Percentiles rank a stretch among this genome's conserved stretches.
Evolutionary conservation across 139 green algal genomes (phyloP).

Genomic region (Chlorella sorokiniana): DNA sequence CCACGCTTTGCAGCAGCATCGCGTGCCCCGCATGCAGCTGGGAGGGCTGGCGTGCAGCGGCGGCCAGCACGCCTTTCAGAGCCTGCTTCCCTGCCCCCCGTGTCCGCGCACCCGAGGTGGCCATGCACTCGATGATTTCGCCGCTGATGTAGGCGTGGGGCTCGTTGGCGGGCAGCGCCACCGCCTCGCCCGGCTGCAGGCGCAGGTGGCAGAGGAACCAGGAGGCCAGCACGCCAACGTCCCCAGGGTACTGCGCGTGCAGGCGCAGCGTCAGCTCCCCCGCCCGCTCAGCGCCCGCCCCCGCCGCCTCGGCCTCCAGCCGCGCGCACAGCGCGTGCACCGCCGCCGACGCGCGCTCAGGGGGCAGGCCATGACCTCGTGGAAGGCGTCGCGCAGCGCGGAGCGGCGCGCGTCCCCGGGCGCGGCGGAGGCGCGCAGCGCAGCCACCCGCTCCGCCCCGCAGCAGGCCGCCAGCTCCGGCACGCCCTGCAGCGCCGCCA

Average conservation of each 20-base stretch:
- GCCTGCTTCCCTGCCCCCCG: not conserved
- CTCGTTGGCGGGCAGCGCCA: constrained; percentile 95
- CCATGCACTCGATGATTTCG: constrained; percentile 79
- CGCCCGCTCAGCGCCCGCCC: constrained; percentile 50
- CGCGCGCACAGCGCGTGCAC: constrained; percentile 62
- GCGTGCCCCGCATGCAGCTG: too few relatives aligned
- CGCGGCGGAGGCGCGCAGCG: constrained; percentile 24
- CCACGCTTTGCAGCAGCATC: not conserved
- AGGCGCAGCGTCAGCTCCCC: constrained; percentile 85
- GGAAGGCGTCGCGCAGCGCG: constrained; percentile 78
- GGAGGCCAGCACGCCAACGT: constrained; percentile 90
- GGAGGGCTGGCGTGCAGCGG: too few relatives aligned
- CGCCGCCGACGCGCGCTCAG: constrained; percentile 33
- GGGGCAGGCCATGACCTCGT: constrained; percentile 81
- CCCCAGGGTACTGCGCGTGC: constrained; percentile 90
- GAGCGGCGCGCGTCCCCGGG: not conserved
- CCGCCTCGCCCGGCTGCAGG: constrained; percentile 63
- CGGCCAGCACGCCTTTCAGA: too few relatives aligned
- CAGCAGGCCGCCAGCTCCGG: constrained; percentile 64
- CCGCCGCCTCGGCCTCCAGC: constrained; percentile 44
- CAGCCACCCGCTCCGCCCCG: constrained; percentile 7
- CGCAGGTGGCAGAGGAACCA: constrained; percentile 94
- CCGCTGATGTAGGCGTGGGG: constrained; percentile 96
- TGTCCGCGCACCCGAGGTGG: constrained; percentile 12
- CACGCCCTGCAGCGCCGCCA: constrained; percentile 43